Base-by-base conservation (phyloP, 495 filamentous ascomycete species). In the Penicilliopsis zonata region DNA sequence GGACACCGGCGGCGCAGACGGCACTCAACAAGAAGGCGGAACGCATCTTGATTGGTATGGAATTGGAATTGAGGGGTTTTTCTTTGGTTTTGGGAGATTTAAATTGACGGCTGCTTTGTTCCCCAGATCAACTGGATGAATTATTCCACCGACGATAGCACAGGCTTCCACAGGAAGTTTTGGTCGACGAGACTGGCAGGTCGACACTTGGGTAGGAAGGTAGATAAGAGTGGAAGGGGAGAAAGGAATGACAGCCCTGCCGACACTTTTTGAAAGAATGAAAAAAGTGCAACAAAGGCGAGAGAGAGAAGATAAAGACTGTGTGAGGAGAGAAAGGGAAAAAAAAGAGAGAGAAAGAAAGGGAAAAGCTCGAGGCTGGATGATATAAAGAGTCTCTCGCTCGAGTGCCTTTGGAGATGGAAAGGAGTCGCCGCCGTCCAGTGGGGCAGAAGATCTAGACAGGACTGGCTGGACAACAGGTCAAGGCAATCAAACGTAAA, bases 11-110 rank as follows among this genome's bases (percentile, higher is more conserved):
- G 30, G 75, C 80, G 52, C 72, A 65, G 47, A 79, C 57, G 27
- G 69, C 66, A 46, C 73, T 64, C 43, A 83, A 38, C 33, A 82
- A 32, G 34, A 74, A 47, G 19, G 79, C 76, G 34, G 66, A 74
- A 54, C 72, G 82, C 84, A 92, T 90, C 21, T 69, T 72, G 58
- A 26, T 19, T 35, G 18, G n/a, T 31, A 21, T 26, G 23, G 18
- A 13, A 36, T 17, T 13, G 30, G n/a, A 24, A 23, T 32, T 31
- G 26, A 17, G 17, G 15, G 32, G 13, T 37, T 38, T 17, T 34
- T 41, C 24, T 35, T 14, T 29, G 5, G 23, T 19, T 17, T 18
- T 13, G 33, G 4, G 18, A 31, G 30, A 22, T 38, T 40, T 40
- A 19, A 34, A 33, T 36, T 27, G 33, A 18, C 34, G 46, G 39